Evolutionary conservation across 148 eudicot genomes (phyloP).

Genomic region (Cornus controversa): DNA sequence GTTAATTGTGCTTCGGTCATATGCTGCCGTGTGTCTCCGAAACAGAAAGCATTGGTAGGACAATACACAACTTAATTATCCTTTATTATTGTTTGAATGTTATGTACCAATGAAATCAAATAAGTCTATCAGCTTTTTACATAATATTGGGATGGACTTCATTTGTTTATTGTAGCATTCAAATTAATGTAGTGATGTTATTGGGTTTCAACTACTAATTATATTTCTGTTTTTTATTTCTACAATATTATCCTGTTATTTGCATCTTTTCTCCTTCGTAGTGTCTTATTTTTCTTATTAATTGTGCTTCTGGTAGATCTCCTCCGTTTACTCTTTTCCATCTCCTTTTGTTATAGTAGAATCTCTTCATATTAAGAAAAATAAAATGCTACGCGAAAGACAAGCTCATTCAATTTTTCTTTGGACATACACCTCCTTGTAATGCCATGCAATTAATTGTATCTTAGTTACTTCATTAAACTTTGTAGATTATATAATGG

Average conservation of each 20-base stretch:
- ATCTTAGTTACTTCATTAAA: too few species aligned
- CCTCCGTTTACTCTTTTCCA: not conserved
- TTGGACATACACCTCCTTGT: too few species aligned
- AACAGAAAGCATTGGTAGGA: conserved; percentile 47
- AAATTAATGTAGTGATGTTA: too few species aligned
- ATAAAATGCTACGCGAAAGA: too few species aligned
- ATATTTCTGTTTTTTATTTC: too few species aligned
- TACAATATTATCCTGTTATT: not conserved
- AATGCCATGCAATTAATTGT: too few species aligned
- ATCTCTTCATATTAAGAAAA: too few species aligned
- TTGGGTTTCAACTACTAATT: too few species aligned
- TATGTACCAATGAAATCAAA: not conserved
- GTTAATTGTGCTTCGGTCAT: conserved; percentile 44
- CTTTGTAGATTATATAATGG: too few species aligned
- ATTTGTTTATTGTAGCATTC: not conserved
- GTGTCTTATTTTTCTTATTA: too few species aligned
- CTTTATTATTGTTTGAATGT: not conserved
- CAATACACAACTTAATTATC: not conserved
- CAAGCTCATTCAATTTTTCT: too few species aligned
- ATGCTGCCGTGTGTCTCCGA: conserved; percentile 52
- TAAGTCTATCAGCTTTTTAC: not conserved
- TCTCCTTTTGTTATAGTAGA: not conserved
- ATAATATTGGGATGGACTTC: not conserved
- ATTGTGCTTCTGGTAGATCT: not conserved
- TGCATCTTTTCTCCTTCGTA: not conserved